Base-by-base conservation (phyloP, 306 rosid genomes). In the Castanea sativa region DNA sequence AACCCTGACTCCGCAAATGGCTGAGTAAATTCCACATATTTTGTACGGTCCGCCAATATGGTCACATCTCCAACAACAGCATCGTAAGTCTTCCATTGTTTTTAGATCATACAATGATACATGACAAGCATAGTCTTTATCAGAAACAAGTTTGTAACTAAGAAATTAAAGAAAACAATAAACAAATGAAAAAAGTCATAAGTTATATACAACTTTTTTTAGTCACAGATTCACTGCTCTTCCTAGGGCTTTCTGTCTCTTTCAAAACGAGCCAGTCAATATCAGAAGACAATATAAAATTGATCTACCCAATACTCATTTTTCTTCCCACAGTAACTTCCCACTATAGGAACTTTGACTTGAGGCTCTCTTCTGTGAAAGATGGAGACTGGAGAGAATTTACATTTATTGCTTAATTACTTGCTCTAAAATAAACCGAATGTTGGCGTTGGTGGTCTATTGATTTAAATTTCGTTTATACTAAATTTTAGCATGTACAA, bases 11-110 rank as follows among this genome's bases (percentile, higher is more conserved):
- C 81, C 0, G 45, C 35, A 76, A 78, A 85, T 13, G 88, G 86
- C 43, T 81, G 86, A 12, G 83, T 85, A 55, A 82, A 85, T 5
- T 82, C 84, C 19, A 81, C 85, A 5, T 41, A 14, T 5, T 78
- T 49, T 6, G 58, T 10, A 41, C 88, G 58, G 1, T 57, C 10
- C 3, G 77, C 64, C 18, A 79, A 57, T 68, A 81, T 76, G 2
- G 88, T 85, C 20, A 85, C 4, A n/a, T 85, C 88, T 4, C 83
- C 88, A 70, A 85, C 75, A 5, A 4, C 69, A 64, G 88, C 88
- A 53, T 81, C 88, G 1, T 21, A 78, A 21, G 72, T 65, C 88
- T 82, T 72, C 55, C 6, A 9, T 68, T 55, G 45, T 59, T 27
- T 53, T 55, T n/a, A 43, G 68, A 41, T 41, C 45, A 41, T 7